These are phyloP conservation scores for Cornus kousa DNA, from an alignment of 148 eudicot genomes.

Conservation along the genomic window DNA sequence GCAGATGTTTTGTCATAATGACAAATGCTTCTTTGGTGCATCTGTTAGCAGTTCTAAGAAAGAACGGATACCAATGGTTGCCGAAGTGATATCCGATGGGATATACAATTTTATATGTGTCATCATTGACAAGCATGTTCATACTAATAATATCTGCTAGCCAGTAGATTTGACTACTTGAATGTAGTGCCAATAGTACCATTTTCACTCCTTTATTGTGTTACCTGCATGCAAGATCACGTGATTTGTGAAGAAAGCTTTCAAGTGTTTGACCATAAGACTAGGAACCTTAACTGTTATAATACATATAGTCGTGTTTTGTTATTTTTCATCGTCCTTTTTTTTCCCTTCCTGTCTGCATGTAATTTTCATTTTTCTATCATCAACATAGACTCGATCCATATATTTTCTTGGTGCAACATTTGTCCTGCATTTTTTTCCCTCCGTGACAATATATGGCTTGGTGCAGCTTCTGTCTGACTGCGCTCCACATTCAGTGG, in stretches of 20 bases:
- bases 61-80: background rate
- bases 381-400: background rate
- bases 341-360: background rate
- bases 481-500: conserved; percentile 84
- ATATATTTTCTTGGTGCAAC: conserved; percentile 5
- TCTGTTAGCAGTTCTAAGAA: background rate
- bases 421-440: conserved; percentile 5
- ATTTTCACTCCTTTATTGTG: background rate
- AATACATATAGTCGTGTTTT: background rate
- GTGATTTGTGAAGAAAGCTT: background rate
- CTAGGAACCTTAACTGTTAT: background rate
- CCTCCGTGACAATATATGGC: conserved; percentile 26
- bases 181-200: background rate
- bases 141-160: background rate
- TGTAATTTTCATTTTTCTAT: background rate
- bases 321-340: background rate
- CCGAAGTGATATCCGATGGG: background rate
- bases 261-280: background rate
- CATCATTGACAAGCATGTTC: background rate
- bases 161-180: background rate
- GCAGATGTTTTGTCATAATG: background rate
- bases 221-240: background rate
- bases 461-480: conserved; percentile 81
- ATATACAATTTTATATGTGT: background rate
- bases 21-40: background rate